Evolutionary conservation across 2,329 filamentous ascomycete genomes (phyloP).

Genomic region (Botryotinia calthae): DNA sequence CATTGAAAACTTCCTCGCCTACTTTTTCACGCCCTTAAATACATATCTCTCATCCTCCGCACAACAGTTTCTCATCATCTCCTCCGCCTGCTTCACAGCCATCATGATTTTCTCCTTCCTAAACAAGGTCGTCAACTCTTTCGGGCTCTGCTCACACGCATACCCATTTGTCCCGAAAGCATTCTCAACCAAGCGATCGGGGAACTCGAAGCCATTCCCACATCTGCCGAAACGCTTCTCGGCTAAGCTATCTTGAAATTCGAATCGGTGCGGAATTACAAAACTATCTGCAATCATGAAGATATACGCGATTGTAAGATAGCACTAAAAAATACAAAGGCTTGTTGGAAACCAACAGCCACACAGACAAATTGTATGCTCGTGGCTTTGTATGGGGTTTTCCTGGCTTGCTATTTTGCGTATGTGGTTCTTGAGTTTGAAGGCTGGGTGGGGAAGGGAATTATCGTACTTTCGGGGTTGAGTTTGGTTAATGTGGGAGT

Average conservation of each 20-base stretch:
- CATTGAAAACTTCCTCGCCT: background rate
- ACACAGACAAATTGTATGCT: background rate
- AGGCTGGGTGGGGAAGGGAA: background rate
- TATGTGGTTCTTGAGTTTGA: background rate
- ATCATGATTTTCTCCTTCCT: background rate
- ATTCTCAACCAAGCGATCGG: background rate
- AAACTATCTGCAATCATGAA: background rate
- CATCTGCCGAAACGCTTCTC: background rate
- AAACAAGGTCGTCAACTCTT: background rate
- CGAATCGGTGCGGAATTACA: background rate
- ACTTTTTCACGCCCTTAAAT: background rate
- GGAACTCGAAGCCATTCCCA: background rate
- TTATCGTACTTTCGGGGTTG: background rate
- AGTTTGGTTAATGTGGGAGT: background rate
- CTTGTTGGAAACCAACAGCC: background rate
- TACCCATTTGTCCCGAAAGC: background rate
- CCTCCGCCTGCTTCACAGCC: background rate
- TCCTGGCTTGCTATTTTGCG: background rate
- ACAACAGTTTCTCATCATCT: background rate
- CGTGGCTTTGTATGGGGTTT: background rate
- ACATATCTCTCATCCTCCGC: background rate
- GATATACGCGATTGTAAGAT: background rate
- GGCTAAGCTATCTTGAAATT: background rate
- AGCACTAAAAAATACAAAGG: accelerated
- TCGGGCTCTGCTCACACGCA: background rate